A percentile compares a stretch with the other conserved stretches of the same genome.
phyloP scores from a whole-genome alignment of 78 protist genomes.

The Dictyostelium firmibasis region DNA sequence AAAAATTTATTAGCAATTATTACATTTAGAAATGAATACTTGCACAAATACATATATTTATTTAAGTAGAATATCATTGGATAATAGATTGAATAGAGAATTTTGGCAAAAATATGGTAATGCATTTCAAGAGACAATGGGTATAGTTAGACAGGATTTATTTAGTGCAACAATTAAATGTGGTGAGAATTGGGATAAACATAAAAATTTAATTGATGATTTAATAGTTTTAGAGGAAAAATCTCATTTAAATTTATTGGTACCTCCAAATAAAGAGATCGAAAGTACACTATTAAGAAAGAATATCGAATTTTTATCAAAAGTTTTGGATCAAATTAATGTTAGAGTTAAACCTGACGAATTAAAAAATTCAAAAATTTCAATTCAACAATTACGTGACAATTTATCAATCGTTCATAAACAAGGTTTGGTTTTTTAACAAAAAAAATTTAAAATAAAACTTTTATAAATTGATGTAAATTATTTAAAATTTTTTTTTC shows the following conservation, averaged over 20 bases:
- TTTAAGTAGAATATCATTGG: conserved; percentile 26
- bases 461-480: not conserved
- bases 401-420: conserved; percentile 9
- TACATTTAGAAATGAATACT: conserved; percentile 64
- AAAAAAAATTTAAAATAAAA: not conserved
- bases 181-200: conserved; percentile 57
- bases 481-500: too few relatives aligned
- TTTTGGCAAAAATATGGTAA: conserved; percentile 46
- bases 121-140: conserved; percentile 10
- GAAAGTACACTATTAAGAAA: conserved; percentile 40
- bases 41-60: conserved; percentile 38
- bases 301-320: conserved; percentile 7
- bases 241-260: conserved; percentile 10
- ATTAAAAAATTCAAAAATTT: not conserved
- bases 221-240: not conserved
- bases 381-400: not conserved
- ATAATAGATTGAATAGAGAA: conserved; percentile 46
- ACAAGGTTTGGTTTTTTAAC: conserved; percentile 21
- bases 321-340: conserved; percentile 26
- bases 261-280: conserved; percentile 31
- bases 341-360: conserved; percentile 59
- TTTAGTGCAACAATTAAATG: conserved; percentile 36
- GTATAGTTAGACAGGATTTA: conserved; percentile 13
- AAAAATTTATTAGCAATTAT: not conserved
- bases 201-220: conserved; percentile 25